A percentile compares a stretch with the other conserved stretches of the same genome.
These are phyloP conservation scores for Glonium stellatum DNA, from an alignment of 495 filamentous ascomycete species.

Conservation along the genomic window DNA sequence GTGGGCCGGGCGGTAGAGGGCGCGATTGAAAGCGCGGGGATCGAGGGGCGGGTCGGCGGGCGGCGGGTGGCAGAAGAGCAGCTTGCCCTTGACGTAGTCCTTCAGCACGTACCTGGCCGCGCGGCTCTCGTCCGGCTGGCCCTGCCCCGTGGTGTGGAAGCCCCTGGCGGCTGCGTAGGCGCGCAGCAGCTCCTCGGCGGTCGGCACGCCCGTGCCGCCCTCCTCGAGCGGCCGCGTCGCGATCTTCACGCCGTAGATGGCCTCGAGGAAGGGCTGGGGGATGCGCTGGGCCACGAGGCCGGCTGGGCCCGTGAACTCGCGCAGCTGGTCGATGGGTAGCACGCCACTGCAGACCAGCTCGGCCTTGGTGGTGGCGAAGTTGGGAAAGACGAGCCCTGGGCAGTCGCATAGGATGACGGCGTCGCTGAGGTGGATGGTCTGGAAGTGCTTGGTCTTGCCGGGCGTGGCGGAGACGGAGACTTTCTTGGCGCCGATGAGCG, in stretches of 20 bases:
- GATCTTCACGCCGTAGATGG: constrained; percentile 89
- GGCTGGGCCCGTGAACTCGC: constrained; percentile 87
- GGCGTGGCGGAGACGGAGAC: constrained; percentile 96
- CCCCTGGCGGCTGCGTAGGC: constrained; percentile 86
- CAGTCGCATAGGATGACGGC: constrained; percentile 94
- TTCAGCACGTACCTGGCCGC: constrained; percentile 89
- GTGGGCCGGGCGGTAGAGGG: constrained; percentile 74
- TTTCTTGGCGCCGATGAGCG: constrained; percentile 94
- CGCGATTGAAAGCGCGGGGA: constrained; percentile 70
- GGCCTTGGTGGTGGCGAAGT: constrained; percentile 93
- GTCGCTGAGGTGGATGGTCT: constrained; percentile 89
- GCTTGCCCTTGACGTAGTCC: constrained; percentile 94
- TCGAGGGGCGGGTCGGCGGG: constrained; percentile 62
- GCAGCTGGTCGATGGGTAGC: constrained; percentile 92
- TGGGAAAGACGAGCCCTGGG: constrained; percentile 96
- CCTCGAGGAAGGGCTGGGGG: constrained; percentile 83
- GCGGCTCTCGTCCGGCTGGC: constrained; percentile 86
- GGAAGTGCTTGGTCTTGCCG: constrained; percentile 99
- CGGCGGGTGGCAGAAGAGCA: constrained; percentile 86
- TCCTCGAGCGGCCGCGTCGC: constrained; percentile 75
- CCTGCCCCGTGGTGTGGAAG: constrained; percentile 78
- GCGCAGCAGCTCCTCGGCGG: constrained; percentile 75
- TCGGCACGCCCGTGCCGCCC: constrained; percentile 85
- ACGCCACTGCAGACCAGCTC: constrained; percentile 95
- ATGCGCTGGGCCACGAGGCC: constrained; percentile 83